A percentile compares a stretch with the other conserved stretches of the same genome.
Evolutionary conservation across 352 stramenopile genomes (phyloP).

Genomic region (Phytophthora parvispora): DNA sequence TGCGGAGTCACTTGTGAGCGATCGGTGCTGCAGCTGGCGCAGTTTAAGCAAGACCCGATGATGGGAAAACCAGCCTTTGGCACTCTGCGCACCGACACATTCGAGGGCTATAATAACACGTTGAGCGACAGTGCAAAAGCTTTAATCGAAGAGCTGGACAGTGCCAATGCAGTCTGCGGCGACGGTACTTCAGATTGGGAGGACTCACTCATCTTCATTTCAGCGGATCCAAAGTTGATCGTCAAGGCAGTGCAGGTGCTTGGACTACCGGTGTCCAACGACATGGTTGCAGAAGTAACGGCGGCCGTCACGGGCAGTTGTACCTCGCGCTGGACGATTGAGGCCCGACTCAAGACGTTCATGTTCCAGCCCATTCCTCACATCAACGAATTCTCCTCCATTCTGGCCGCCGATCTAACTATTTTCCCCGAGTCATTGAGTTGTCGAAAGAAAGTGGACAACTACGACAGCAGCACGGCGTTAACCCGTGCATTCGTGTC

Average conservation of each 20-base stretch:
- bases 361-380: constrained; percentile 47
- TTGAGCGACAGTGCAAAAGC: constrained; percentile 21
- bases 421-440: constrained; percentile 41
- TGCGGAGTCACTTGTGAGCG: constrained; percentile 36
- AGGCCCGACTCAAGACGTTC: constrained; percentile 39
- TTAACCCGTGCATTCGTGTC: constrained; percentile 38
- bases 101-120: constrained; percentile 35
- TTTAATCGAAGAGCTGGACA: constrained; percentile 30
- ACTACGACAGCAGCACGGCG: constrained; percentile 17
- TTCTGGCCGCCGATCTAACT: constrained; percentile 39
- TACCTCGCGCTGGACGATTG: constrained; percentile 36
- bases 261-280: constrained; percentile 30
- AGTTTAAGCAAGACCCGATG: constrained; percentile 38
- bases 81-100: constrained; percentile 36
- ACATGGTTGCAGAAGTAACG: constrained; percentile 32
- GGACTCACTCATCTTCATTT: constrained; percentile 41
- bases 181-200: constrained; percentile 35
- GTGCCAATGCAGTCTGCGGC: constrained; percentile 19
- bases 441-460: constrained; percentile 20
- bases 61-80: constrained; percentile 44
- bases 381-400: constrained; percentile 43
- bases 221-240: constrained; percentile 25
- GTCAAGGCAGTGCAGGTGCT: constrained; percentile 31
- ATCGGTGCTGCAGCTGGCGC: constrained; percentile 33
- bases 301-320: constrained; percentile 18